A percentile compares a stretch with the other conserved stretches of the same genome.
phyloP scores from a whole-genome alignment of 257 asterid genomes.

The Solanum neorickii region DNA sequence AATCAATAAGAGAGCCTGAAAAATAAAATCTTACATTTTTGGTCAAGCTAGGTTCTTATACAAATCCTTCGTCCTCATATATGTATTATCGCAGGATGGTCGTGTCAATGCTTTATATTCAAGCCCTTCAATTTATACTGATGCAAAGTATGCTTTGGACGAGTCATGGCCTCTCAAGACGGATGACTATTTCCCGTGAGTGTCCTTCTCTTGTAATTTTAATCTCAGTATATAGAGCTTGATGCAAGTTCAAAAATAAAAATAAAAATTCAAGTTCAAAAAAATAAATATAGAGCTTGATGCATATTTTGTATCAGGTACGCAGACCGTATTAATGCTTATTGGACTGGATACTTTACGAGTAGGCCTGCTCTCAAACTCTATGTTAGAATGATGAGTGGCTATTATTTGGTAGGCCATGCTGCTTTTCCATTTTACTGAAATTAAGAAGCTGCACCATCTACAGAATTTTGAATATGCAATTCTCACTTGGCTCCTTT shows the following conservation, averaged over 20 bases:
- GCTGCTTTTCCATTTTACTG: constrained; percentile 1
- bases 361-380: constrained; percentile 84
- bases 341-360: constrained; percentile 97
- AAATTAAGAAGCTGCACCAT: not conserved
- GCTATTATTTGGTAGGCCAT: constrained; percentile 66
- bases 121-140: constrained; percentile 87
- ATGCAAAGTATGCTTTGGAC: constrained; percentile 65
- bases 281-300: not conserved
- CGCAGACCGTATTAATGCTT: constrained; percentile 81
- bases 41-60: not conserved
- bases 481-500: constrained; percentile 12
- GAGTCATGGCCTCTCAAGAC: constrained; percentile 93
- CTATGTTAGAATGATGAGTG: constrained; percentile 80
- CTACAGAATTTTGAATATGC: constrained; percentile 2
- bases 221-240: not conserved
- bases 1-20: not conserved
- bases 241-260: not conserved
- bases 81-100: constrained; percentile 56
- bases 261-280: no score
- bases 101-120: constrained; percentile 97
- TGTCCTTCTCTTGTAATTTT: not conserved
- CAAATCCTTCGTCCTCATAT: not conserved
- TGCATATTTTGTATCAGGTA: constrained; percentile 39
- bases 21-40: not conserved
- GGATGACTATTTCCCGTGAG: constrained; percentile 95